Conservation (phyloP, 768 basidiomycete species). For the Lentinula detonsa region DNA sequence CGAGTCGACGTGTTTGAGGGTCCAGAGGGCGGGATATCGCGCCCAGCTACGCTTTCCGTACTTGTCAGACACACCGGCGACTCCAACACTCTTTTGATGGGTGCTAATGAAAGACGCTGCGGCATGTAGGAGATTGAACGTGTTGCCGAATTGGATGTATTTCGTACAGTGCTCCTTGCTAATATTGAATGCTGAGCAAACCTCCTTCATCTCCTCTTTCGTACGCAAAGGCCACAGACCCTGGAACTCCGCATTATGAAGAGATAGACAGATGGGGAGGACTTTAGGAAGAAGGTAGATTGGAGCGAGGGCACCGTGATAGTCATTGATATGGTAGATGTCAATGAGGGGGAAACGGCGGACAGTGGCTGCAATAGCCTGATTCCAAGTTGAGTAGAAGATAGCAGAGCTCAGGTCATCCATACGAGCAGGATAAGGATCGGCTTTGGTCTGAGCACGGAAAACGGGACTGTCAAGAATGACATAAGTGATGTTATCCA, state of each 20-base stretch:
- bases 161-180: constrained; percentile 95
- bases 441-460: constrained; percentile 93
- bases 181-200: constrained; percentile 96
- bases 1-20: constrained; percentile 92
- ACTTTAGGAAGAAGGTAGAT: constrained; percentile 92
- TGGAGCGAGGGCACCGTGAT: constrained; percentile 88
- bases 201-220: constrained; percentile 98
- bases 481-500: constrained; percentile 95
- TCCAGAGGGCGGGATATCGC: constrained; percentile 94
- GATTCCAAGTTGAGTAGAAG: constrained; percentile 98
- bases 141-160: constrained; percentile 97
- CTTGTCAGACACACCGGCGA: constrained; percentile 97
- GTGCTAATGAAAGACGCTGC: constrained; percentile 89
- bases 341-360: constrained; percentile 83
- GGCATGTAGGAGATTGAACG: constrained; percentile 92
- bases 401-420: constrained; percentile 95
- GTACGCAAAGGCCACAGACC: constrained; percentile 95
- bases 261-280: constrained; percentile 82
- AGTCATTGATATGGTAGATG: constrained; percentile 94
- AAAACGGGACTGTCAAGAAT: constrained; percentile 94
- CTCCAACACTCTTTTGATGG: constrained; percentile 91
- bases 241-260: constrained; percentile 98
- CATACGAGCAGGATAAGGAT: constrained; percentile 96
- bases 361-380: constrained; percentile 90
- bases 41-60: constrained; percentile 98